Percentiles rank a stretch among this genome's conserved stretches.
Evolutionary conservation across 2,329 filamentous ascomycete species (phyloP).

Genomic region (Aspergillus fumigatiaffinis): DNA sequence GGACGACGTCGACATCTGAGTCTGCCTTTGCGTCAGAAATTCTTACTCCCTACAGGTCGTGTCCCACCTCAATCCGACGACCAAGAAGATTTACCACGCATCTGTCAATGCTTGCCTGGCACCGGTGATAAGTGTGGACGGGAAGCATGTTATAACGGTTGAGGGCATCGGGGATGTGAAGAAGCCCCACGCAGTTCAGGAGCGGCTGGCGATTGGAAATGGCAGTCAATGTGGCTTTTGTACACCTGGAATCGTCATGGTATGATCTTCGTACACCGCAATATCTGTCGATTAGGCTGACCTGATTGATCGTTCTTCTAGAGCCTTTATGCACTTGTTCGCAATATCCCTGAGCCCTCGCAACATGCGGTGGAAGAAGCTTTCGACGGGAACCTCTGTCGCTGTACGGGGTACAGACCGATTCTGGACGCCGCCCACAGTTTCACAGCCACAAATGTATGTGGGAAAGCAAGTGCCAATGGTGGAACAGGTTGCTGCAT

Average conservation of each 20-base stretch:
- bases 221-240: slow-evolving; percentile 96
- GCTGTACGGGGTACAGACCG: slow-evolving; percentile 91
- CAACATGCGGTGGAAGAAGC: slow-evolving; percentile 89
- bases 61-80: slow-evolving; percentile 89
- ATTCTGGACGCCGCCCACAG: slow-evolving; percentile 93
- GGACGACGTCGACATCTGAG: background rate
- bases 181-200: slow-evolving; percentile 81
- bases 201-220: slow-evolving; percentile 84
- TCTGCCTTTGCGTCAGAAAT: background rate
- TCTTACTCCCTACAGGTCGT: slow-evolving; percentile 55
- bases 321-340: slow-evolving; percentile 88
- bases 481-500: slow-evolving; percentile 69
- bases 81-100: slow-evolving; percentile 89
- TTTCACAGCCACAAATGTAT: slow-evolving; percentile 58
- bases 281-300: background rate
- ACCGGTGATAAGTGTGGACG: slow-evolving; percentile 86
- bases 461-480: slow-evolving; percentile 54
- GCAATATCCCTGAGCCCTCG: slow-evolving; percentile 74
- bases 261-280: slow-evolving; percentile 23
- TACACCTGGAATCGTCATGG: slow-evolving; percentile 94
- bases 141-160: slow-evolving; percentile 96
- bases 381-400: slow-evolving; percentile 92
- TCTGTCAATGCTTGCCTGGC: slow-evolving; percentile 95
- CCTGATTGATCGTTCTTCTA: slow-evolving; percentile 21
- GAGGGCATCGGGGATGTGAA: slow-evolving; percentile 91